A percentile compares a stretch with the other conserved stretches of the same genome.
phyloP scores from a whole-genome alignment of 176 grass and related monocot genomes.

The Raddia distichophylla region DNA sequence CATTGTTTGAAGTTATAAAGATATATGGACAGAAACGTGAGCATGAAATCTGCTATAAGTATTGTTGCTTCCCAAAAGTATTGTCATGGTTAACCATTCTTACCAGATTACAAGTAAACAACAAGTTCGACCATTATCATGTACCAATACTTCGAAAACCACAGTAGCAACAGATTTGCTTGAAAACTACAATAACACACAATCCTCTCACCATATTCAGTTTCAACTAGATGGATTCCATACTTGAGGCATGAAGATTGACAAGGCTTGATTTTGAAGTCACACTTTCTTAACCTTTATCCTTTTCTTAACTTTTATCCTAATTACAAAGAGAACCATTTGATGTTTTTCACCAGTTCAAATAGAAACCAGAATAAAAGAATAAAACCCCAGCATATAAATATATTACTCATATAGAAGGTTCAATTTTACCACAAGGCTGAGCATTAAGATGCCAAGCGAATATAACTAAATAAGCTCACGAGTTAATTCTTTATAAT shows the following conservation, averaged over 20 bases:
- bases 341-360: neutral
- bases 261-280: neutral
- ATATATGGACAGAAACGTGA: neutral
- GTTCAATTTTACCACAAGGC: neutral
- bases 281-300: neutral
- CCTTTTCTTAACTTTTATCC: neutral
- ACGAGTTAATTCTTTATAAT: neutral
- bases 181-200: neutral
- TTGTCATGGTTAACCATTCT: neutral
- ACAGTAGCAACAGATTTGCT: neutral
- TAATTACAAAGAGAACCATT: slow-evolving; percentile 14
- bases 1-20: neutral
- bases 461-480: neutral
- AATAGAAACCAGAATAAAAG: neutral
- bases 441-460: neutral
- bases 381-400: neutral
- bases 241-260: neutral
- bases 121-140: neutral
- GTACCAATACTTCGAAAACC: neutral
- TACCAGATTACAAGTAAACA: neutral
- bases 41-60: neutral
- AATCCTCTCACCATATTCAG: neutral
- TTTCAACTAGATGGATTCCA: neutral
- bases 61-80: neutral
- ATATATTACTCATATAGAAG: neutral